phyloP scores from a whole-genome alignment of 1,139 yeast genomes.

The Hansenula sp. region DNA sequence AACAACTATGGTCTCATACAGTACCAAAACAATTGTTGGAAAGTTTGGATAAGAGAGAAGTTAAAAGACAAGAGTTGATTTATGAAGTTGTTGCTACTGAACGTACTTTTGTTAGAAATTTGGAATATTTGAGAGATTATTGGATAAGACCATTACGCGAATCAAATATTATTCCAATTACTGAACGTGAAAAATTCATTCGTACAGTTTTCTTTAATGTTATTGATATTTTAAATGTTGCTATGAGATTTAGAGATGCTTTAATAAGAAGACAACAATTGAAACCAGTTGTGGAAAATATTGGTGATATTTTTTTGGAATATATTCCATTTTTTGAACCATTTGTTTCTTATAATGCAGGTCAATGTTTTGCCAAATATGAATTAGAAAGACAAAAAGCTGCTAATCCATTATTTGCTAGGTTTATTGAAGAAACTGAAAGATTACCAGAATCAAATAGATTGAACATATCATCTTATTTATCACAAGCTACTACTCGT shows the following conservation, averaged over 20 bases:
- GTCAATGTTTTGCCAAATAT: conserved; percentile 91
- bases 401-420: conserved; percentile 82
- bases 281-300: conserved; percentile 77
- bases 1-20: conserved; percentile 91
- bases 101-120: conserved; percentile 89
- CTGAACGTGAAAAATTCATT: conserved; percentile 85
- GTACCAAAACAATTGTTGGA: conserved; percentile 82
- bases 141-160: conserved; percentile 90
- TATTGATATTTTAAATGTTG: conserved; percentile 79
- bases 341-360: conserved; percentile 90
- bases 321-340: conserved; percentile 87
- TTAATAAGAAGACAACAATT: conserved; percentile 83
- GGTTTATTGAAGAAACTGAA: conserved; percentile 90
- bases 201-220: conserved; percentile 91
- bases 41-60: conserved; percentile 75
- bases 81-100: conserved; percentile 94
- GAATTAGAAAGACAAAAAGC: conserved; percentile 94
- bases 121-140: conserved; percentile 89
- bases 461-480: conserved; percentile 86
- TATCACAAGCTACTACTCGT: conserved; percentile 93
- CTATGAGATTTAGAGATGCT: conserved; percentile 83
- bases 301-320: conserved; percentile 86
- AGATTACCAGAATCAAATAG: conserved; percentile 80
- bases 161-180: conserved; percentile 81
- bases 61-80: conserved; percentile 91